A percentile compares a stretch with the other conserved stretches of the same genome.
Evolutionary conservation across 192 early-diverging fungal species (phyloP).

Genomic region (Podila epigama): DNA sequence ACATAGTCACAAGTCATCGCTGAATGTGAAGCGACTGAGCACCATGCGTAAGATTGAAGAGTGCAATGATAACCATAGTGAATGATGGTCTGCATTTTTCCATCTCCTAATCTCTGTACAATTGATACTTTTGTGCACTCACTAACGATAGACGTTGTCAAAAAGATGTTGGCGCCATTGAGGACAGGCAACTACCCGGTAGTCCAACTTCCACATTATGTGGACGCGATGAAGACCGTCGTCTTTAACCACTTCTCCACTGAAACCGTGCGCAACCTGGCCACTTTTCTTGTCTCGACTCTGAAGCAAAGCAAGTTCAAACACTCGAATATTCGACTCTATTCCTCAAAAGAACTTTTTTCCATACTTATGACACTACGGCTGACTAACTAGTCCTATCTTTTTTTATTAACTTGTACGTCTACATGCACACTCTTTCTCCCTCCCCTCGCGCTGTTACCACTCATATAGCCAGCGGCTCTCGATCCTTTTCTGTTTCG

Average conservation of each 20-base stretch:
- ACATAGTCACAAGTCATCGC: constrained; percentile 58
- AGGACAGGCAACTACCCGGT: constrained; percentile 63
- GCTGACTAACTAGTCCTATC: not conserved
- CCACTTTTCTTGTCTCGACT: constrained; percentile 70
- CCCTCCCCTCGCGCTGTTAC: no score
- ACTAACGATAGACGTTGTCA: constrained; percentile 59
- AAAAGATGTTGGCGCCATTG: constrained; percentile 66
- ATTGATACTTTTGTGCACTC: not conserved
- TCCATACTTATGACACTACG: not conserved
- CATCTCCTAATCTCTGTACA: not conserved
- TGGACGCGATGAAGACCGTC: constrained; percentile 61
- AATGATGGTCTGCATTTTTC: not conserved
- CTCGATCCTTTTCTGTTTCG: constrained; percentile 29
- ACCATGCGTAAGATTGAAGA: constrained; percentile 62
- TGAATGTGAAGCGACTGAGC: constrained; percentile 65
- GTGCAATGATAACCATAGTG: not conserved
- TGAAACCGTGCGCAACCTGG: constrained; percentile 64
- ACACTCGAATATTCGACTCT: not conserved
- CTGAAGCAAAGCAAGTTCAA: constrained; percentile 57
- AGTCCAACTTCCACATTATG: constrained; percentile 58
- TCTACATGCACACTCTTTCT: no score
- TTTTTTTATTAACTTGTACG: not conserved
- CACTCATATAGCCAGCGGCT: constrained; percentile 21
- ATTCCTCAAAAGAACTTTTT: not conserved
- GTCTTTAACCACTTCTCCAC: constrained; percentile 63